These are phyloP conservation scores for Solanum habrochaites DNA, from an alignment of 257 asterid species.

Conservation along the genomic window DNA sequence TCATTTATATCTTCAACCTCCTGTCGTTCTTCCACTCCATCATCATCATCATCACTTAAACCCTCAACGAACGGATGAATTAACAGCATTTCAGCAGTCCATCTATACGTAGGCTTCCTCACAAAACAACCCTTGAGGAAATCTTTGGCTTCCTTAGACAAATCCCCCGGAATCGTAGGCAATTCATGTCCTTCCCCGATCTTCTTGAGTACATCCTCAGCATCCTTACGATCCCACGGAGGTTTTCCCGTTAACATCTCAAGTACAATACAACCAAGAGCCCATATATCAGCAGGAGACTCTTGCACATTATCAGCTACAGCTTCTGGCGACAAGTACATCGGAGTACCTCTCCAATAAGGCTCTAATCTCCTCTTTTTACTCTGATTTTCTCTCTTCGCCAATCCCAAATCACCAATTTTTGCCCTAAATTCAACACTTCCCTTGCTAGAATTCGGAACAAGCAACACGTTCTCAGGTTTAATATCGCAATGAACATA, in stretches of 20 bases:
- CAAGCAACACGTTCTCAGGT: constrained; percentile 63
- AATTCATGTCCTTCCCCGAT: constrained; percentile 33
- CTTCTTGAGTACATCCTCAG: constrained; percentile 37
- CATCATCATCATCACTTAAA: constrained; percentile 21
- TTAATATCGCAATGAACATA: constrained; percentile 93
- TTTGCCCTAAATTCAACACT: constrained; percentile 37
- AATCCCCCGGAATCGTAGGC: constrained; percentile 36
- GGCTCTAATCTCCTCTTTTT: constrained; percentile 66
- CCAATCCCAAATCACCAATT: constrained; percentile 79
- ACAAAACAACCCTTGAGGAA: constrained; percentile 79
- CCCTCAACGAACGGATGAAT: constrained; percentile 53
- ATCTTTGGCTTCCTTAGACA: constrained; percentile 54
- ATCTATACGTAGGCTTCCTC: constrained; percentile 48
- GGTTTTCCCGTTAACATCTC: constrained; percentile 81
- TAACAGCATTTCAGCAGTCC: constrained; percentile 76
- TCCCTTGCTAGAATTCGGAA: constrained; percentile 4
- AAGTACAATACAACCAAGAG: constrained; percentile 67
- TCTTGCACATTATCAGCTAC: constrained; percentile 55
- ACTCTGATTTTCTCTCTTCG: constrained; percentile 49
- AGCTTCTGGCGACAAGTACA: constrained; percentile 70
- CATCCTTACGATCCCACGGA: constrained; percentile 32
- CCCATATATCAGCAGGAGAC: constrained; percentile 71
- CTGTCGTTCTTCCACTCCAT: constrained; percentile 11
- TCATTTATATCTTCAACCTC: constrained; percentile 50
- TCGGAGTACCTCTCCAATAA: constrained; percentile 77